Percentiles rank a stretch among this genome's conserved stretches.
Conservation (phyloP, 352 stramenopile species). For the Phytophthora podocarpi region DNA sequence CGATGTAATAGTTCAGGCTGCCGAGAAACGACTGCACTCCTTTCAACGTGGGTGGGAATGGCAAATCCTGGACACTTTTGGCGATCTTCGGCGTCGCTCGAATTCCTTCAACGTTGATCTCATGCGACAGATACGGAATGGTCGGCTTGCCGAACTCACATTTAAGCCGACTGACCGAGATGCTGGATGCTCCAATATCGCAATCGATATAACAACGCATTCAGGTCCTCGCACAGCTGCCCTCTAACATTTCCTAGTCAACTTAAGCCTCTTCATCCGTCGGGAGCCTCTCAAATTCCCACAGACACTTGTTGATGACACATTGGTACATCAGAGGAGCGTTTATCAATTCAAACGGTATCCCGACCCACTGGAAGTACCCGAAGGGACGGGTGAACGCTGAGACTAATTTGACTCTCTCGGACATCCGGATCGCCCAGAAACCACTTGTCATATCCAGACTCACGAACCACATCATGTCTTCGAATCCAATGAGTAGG, state of each 20-base stretch:
- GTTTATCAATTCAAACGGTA: constrained; percentile 1
- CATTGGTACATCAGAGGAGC: background rate
- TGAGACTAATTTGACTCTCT: background rate
- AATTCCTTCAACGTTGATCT: too few species aligned
- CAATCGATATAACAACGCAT: background rate
- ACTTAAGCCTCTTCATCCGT: background rate
- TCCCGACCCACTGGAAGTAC: constrained; percentile 3
- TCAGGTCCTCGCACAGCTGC: background rate
- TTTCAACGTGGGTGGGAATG: background rate
- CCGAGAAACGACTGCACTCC: background rate
- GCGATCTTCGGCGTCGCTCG: too few species aligned
- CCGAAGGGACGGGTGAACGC: background rate
- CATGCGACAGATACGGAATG: too few species aligned
- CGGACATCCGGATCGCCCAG: background rate
- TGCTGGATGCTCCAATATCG: constrained; percentile 6
- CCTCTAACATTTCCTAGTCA: background rate
- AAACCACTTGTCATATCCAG: background rate
- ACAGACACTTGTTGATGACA: background rate
- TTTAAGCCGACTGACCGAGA: background rate
- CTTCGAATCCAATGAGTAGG: background rate
- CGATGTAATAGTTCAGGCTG: background rate
- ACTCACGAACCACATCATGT: background rate
- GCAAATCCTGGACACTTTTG: too few species aligned
- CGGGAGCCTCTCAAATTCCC: background rate
- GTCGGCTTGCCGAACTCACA: too few species aligned